phyloP scores from a whole-genome alignment of 331 rosid species.

The Malus hybrid region DNA sequence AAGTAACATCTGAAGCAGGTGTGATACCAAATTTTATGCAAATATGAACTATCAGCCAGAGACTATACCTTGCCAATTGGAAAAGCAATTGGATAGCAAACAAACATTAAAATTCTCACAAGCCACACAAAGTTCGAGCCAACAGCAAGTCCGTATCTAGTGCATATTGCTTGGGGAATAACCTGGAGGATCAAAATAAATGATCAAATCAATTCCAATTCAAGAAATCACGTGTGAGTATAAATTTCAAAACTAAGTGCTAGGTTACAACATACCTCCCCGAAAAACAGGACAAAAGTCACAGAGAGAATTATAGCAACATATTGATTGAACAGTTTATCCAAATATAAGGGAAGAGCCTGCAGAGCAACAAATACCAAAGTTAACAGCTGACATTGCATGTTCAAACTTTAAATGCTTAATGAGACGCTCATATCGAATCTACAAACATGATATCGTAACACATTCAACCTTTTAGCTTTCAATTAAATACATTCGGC shows the following conservation, averaged over 20 bases:
- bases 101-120: conserved; percentile 68
- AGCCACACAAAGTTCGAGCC: conserved; percentile 80
- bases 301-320: conserved; percentile 88
- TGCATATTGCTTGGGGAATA: conserved; percentile 94
- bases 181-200: conserved; percentile 43
- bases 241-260: not conserved
- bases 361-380: conserved; percentile 37
- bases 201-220: not conserved
- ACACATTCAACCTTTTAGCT: not conserved
- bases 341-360: conserved; percentile 94
- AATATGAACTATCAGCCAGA: conserved; percentile 3
- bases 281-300: conserved; percentile 77
- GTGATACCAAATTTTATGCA: not conserved
- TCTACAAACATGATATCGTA: not conserved
- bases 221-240: not conserved
- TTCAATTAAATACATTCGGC: not conserved
- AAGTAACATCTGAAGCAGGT: not conserved
- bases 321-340: conserved; percentile 79
- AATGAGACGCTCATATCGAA: not conserved
- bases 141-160: conserved; percentile 90
- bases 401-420: not conserved
- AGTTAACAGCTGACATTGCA: conserved; percentile 3
- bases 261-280: conserved; percentile 53
- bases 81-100: conserved; percentile 82
- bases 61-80: conserved; percentile 84